These are phyloP conservation scores for Datisca glomerata DNA, from an alignment of 306 rosid species.

Conservation along the genomic window DNA sequence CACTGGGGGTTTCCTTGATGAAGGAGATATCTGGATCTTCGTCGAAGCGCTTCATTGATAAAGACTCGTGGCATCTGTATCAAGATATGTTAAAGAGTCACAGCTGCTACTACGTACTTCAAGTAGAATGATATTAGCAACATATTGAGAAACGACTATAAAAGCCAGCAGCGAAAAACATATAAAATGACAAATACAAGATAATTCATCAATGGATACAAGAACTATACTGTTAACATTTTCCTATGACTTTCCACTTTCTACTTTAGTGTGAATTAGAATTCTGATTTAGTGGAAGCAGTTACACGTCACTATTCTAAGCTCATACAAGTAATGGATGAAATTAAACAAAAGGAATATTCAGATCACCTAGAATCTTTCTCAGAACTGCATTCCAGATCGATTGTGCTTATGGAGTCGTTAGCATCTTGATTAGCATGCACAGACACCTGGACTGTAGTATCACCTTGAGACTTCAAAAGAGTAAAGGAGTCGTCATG, in stretches of 20 bases:
- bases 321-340: not conserved
- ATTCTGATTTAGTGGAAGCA: no score
- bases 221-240: no score
- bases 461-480: constrained; percentile 26
- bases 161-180: no score
- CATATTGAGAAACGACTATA: constrained; percentile 1
- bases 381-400: constrained; percentile 30
- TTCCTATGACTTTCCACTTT: no score
- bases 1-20: constrained; percentile 46
- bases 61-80: constrained; percentile 41
- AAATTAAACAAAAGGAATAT: constrained; percentile 1
- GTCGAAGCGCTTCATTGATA: constrained; percentile 17
- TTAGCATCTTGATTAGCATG: constrained; percentile 18
- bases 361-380: constrained; percentile 48
- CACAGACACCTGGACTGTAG: constrained; percentile 21
- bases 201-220: not conserved
- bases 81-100: constrained; percentile 11
- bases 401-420: constrained; percentile 23
- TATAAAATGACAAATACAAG: no score
- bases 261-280: no score
- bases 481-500: constrained; percentile 19
- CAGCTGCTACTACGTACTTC: not conserved
- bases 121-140: constrained; percentile 5
- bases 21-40: constrained; percentile 40
- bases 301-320: no score